Evolutionary conservation across 2,329 filamentous ascomycete species (phyloP).

Genomic region (Trichoderma sp.): DNA sequence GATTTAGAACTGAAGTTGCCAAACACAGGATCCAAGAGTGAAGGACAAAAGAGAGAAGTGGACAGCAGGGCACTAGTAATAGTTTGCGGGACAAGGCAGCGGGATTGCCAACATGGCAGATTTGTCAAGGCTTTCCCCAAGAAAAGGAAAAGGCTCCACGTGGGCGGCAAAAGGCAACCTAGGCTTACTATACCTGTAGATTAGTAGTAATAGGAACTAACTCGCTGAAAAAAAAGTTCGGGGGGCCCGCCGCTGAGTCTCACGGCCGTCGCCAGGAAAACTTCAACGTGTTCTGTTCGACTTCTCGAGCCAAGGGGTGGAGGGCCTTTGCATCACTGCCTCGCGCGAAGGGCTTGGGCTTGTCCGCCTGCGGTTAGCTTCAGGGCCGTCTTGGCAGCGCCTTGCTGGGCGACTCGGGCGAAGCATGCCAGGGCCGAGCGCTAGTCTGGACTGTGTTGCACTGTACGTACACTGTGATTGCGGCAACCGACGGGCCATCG

Average conservation of each 20-base stretch:
- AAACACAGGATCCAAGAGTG: not conserved
- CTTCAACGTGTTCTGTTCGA: slow-evolving; percentile 38
- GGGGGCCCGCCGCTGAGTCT: slow-evolving; percentile 6
- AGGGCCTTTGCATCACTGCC: slow-evolving; percentile 28
- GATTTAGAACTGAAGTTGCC: not conserved
- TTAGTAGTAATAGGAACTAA: not conserved
- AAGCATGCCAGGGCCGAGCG: not conserved
- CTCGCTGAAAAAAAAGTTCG: slow-evolving; percentile 10
- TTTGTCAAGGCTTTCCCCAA: slow-evolving; percentile 34
- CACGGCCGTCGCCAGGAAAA: slow-evolving; percentile 30
- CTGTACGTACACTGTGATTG: slow-evolving; percentile 6
- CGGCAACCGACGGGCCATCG: slow-evolving; percentile 24
- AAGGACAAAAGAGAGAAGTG: not conserved
- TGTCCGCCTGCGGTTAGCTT: slow-evolving; percentile 30
- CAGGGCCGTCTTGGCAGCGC: slow-evolving; percentile 28
- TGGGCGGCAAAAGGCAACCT: slow-evolving; percentile 33
- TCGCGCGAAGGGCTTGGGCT: slow-evolving; percentile 27
- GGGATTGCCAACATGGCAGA: slow-evolving; percentile 38
- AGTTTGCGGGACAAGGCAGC: slow-evolving; percentile 30
- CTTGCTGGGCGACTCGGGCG: slow-evolving; percentile 16
- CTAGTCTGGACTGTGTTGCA: not conserved
- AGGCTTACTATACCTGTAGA: slow-evolving; percentile 17
- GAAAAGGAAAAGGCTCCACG: slow-evolving; percentile 38
- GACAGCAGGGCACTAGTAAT: slow-evolving; percentile 12
- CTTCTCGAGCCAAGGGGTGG: slow-evolving; percentile 15